Conservation (phyloP, 371 early-diverging fungal species). For the Mucor mucedo region DNA sequence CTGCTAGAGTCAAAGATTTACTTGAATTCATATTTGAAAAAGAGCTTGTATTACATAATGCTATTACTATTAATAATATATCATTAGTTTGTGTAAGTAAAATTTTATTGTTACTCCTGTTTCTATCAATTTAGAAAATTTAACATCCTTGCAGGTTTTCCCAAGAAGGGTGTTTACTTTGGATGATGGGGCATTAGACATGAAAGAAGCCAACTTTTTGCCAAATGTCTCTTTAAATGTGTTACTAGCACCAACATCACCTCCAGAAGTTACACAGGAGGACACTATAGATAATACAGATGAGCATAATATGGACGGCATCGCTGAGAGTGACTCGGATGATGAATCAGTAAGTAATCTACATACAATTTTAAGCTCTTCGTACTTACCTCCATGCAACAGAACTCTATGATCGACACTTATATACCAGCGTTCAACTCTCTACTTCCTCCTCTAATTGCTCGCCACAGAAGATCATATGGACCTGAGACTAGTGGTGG, state of each 20-base stretch:
- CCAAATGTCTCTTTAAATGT: conserved; percentile 44
- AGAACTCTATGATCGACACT: too few relatives aligned
- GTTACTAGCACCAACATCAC: not conserved
- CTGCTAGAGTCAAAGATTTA: conserved; percentile 7
- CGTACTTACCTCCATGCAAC: too few relatives aligned
- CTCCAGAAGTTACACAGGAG: not conserved
- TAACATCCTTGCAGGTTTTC: conserved; percentile 11
- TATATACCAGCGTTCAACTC: too few relatives aligned
- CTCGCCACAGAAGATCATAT: not conserved
- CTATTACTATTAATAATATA: not conserved
- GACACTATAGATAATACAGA: not conserved
- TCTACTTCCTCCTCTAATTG: too few relatives aligned
- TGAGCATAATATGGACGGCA: not conserved
- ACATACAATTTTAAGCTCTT: too few relatives aligned
- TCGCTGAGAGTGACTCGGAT: not conserved
- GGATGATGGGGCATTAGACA: conserved; percentile 16
- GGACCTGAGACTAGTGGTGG: conserved; percentile 8
- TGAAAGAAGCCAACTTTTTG: conserved; percentile 41
- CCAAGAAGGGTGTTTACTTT: conserved; percentile 25
- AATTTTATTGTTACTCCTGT: too few relatives aligned
- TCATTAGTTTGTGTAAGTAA: conserved; percentile 12
- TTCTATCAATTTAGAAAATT: not conserved
- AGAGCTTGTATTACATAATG: not conserved
- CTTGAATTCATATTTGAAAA: conserved; percentile 20
- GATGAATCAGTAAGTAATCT: too few relatives aligned